Evolutionary conservation across 306 rosid genomes (phyloP), one percentile per base, ranked within the genome.

Genomic region (Sesbania bispinosa): DNA sequence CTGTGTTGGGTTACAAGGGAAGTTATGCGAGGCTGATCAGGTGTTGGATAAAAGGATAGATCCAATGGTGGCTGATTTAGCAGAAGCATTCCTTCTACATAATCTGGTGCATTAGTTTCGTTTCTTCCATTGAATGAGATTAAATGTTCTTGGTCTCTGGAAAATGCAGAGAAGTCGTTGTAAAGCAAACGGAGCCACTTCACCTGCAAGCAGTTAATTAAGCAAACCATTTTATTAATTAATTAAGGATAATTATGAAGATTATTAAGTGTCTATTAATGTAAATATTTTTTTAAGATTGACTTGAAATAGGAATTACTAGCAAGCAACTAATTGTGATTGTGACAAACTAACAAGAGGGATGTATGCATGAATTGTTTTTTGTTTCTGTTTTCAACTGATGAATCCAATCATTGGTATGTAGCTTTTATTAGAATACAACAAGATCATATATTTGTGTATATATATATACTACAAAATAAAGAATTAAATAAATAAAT

Each of bases 101-200:
- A 95, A 83, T 88, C 67, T 0, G 88, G 47, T 13, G 76, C 87
- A 21, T 68, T 73, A 5, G 52, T 70, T 20, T 74, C 75, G 19
- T 66, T 59, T 35, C 27, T 75, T 29, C 76, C 80, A 15, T 77
- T 62, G 11, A 18, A 24, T 33, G 88, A 74, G 63, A 88, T 89
- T 65, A 95, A 72, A 54, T 0, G 69, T 51, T 95, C 90, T 88
- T 91, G 99, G 63, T 95, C 99, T 19, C 48, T 46, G 13, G 88
- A 52, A 78, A 95, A 83, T 4, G 73, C 46, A 32, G 84, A 36
- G 69, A 95, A 95, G 46, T 89, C 58, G 1, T 21, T 68, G 92
- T 91, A 95, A 24, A 91, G 39, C 68, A 91, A 62, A 8, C 84
- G 74, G 3, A 89, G 39, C 97, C 97, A 89, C 73, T 85, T 88